Evolutionary conservation across 202 grass and related monocot species (phyloP).

Genomic region (Carex arenaria): DNA sequence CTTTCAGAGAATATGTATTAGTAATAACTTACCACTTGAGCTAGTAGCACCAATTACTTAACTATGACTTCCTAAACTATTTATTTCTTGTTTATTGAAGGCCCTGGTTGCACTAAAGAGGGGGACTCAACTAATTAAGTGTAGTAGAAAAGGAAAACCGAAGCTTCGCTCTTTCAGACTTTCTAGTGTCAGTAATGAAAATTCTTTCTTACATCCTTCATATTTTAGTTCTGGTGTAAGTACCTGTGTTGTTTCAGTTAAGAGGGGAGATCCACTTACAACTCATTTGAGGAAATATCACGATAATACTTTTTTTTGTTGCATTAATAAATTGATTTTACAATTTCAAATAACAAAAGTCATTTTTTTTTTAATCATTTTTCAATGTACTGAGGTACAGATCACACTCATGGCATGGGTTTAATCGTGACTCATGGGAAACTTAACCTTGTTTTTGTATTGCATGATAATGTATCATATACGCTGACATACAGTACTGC

Average conservation of each 20-base stretch:
- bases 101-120: conserved; percentile 85
- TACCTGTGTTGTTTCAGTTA: neutral
- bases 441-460: too few relatives aligned
- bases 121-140: conserved; percentile 83
- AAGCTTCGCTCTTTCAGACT: conserved; percentile 88
- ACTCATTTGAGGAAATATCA: neutral
- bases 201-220: conserved; percentile 15
- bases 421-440: too few relatives aligned
- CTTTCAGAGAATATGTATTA: neutral
- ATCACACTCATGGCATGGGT: too few relatives aligned
- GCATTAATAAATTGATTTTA: neutral
- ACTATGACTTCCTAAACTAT: neutral
- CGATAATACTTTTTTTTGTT: neutral
- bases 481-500: neutral
- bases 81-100: conserved; percentile 37
- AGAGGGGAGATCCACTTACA: neutral
- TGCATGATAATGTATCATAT: neutral
- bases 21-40: neutral
- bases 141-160: conserved; percentile 87
- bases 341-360: neutral
- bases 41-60: neutral
- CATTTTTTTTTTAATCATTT: neutral
- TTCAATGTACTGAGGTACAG: neutral
- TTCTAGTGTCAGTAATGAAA: conserved; percentile 63
- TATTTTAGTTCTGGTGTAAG: neutral